A percentile compares a stretch with the other conserved stretches of the same genome.
phyloP scores from a whole-genome alignment of 2,329 filamentous ascomycete species.

The Incumbomyces lentus region DNA sequence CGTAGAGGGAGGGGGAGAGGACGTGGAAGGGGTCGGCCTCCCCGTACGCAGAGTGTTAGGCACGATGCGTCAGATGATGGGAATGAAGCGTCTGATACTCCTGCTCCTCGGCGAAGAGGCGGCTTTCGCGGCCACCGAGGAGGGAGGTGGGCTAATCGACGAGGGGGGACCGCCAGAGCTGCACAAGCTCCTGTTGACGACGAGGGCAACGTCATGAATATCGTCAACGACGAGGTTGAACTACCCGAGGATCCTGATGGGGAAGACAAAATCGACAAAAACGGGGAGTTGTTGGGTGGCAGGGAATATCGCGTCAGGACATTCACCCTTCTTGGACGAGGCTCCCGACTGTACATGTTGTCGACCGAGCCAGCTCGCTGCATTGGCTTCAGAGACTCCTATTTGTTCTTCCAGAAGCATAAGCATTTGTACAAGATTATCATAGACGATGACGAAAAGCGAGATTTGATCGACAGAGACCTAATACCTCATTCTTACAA shows the following conservation, averaged over 20 bases:
- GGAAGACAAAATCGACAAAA: conserved; percentile 85
- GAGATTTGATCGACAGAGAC: conserved; percentile 86
- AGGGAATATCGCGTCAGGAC: conserved; percentile 92
- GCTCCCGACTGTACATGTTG: conserved; percentile 87
- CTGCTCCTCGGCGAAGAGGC: conserved; percentile 52
- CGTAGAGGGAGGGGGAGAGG: conserved; percentile 36
- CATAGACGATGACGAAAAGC: conserved; percentile 93
- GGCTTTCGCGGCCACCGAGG: conserved; percentile 51
- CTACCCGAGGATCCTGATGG: conserved; percentile 80
- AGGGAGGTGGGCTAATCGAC: conserved; percentile 62
- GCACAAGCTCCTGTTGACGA: conserved; percentile 83
- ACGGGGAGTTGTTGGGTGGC: conserved; percentile 69
- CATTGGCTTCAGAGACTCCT: conserved; percentile 94
- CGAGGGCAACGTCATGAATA: conserved; percentile 82
- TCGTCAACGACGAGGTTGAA: conserved; percentile 82
- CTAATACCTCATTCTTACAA: conserved; percentile 98
- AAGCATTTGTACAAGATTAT: conserved; percentile 96
- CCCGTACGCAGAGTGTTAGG: conserved; percentile 59
- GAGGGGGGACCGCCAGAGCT: conserved; percentile 62
- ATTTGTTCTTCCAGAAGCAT: conserved; percentile 98
- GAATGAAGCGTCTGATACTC: conserved; percentile 33
- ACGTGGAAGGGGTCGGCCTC: conserved; percentile 59
- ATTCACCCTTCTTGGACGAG: conserved; percentile 78
- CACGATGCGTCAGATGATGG: conserved; percentile 58
- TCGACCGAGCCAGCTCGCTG: conserved; percentile 95